These are phyloP conservation scores for Paramecium biaurelia DNA, from an alignment of 73 alveolate species.

Conservation along the genomic window DNA sequence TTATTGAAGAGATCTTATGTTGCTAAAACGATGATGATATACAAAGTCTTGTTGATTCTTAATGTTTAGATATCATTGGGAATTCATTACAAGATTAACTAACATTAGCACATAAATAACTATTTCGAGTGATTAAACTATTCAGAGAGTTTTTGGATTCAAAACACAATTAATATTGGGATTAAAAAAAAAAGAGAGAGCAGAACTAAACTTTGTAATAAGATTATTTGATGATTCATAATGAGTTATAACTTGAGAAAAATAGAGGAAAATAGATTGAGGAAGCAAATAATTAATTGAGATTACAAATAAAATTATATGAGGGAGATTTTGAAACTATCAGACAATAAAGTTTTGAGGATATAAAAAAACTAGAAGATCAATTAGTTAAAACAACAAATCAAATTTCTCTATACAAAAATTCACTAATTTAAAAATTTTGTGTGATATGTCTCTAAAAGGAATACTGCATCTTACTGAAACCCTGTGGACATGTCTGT, in stretches of 20 bases:
- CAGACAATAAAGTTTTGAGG: neutral
- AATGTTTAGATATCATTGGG: slow-evolving; percentile 28
- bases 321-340: slow-evolving; percentile 25
- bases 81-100: neutral
- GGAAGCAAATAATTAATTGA: neutral
- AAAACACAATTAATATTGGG: neutral
- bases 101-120: neutral
- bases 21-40: slow-evolving; percentile 47
- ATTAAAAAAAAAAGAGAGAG: neutral
- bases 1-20: slow-evolving; percentile 9
- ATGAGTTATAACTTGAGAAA: neutral
- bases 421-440: neutral
- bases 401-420: neutral
- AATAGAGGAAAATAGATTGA: neutral
- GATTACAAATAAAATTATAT: neutral
- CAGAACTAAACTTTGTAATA: neutral
- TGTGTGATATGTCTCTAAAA: slow-evolving; percentile 28
- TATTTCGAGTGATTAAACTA: slow-evolving; percentile 25
- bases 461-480: neutral
- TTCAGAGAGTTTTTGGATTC: neutral
- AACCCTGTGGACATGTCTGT: slow-evolving; percentile 52
- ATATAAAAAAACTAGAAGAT: neutral
- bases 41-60: slow-evolving; percentile 1
- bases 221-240: neutral
- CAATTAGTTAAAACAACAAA: neutral